These are phyloP conservation scores for Stemphylium vesicarium DNA, from an alignment of 2,329 filamentous ascomycete genomes.

Conservation along the genomic window DNA sequence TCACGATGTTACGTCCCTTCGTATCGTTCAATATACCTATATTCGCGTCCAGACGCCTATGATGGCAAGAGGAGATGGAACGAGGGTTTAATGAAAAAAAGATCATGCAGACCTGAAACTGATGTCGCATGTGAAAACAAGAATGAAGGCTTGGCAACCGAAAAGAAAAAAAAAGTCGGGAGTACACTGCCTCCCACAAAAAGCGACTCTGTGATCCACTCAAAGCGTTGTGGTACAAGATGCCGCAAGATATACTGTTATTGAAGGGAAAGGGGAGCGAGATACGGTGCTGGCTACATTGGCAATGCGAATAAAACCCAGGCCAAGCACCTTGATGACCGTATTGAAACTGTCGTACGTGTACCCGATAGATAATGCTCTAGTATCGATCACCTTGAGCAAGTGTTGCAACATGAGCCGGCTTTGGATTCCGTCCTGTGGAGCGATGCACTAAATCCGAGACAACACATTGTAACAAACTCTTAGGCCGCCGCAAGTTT, in stretches of 20 bases:
- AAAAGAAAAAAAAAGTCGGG: slow-evolving; percentile 17
- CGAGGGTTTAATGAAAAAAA: slow-evolving; percentile 5
- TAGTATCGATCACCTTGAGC: slow-evolving; percentile 2
- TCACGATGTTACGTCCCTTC: slow-evolving; percentile 18
- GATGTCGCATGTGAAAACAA: slow-evolving; percentile 8
- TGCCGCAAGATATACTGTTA: slow-evolving; percentile 28
- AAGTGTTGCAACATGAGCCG: slow-evolving; percentile 7
- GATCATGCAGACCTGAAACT: slow-evolving; percentile 10
- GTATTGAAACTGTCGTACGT: slow-evolving; percentile 9
- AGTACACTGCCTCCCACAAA: slow-evolving; percentile 25
- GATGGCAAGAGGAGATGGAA: slow-evolving; percentile 18
- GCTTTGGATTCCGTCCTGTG: neutral
- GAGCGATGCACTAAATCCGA: neutral
- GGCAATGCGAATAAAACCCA: slow-evolving; percentile 21
- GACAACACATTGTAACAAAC: neutral
- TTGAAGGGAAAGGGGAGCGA: slow-evolving; percentile 17
- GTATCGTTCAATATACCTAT: slow-evolving; percentile 20
- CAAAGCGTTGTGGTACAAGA: slow-evolving; percentile 34
- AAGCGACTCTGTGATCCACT: slow-evolving; percentile 28
- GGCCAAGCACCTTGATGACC: slow-evolving; percentile 13
- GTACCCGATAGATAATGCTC: neutral
- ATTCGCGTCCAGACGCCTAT: slow-evolving; percentile 22
- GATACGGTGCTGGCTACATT: slow-evolving; percentile 20
- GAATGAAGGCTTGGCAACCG: slow-evolving; percentile 19
- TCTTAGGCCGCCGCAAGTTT: slow-evolving; percentile 33